These are phyloP conservation scores for Eimeria falciformis DNA, from an alignment of 169 alveolate genomes.

Conservation along the genomic window DNA sequence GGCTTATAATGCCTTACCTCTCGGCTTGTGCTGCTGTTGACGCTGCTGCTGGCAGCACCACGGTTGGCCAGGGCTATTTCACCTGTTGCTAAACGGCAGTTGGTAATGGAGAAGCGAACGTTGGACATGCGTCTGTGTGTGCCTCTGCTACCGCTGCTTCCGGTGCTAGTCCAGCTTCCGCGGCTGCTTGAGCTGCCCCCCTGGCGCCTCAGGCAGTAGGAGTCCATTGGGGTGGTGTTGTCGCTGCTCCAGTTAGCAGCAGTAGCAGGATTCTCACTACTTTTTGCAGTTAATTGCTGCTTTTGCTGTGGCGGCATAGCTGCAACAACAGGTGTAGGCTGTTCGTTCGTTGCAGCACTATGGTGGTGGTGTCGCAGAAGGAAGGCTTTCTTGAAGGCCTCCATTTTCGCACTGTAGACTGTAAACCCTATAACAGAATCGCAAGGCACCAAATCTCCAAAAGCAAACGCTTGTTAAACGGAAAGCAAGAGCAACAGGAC, in stretches of 20 bases:
- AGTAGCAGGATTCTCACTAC: background rate
- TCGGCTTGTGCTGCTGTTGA: slow-evolving; percentile 13
- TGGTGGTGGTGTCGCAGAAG: no score
- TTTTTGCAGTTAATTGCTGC: no score
- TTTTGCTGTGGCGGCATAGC: no score
- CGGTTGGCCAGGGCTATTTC: background rate
- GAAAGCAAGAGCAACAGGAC: no score
- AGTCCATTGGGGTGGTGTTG: background rate
- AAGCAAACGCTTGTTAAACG: no score
- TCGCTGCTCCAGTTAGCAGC: background rate
- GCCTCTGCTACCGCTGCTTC: background rate
- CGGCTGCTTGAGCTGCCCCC: background rate
- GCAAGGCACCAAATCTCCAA: no score
- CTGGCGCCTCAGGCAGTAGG: background rate
- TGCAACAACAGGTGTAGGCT: no score
- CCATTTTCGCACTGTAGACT: no score
- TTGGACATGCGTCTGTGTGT: background rate
- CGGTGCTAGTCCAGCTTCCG: background rate
- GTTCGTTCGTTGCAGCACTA: no score
- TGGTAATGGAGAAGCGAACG: slow-evolving; percentile 32
- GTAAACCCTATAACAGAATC: no score
- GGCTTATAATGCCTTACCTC: background rate
- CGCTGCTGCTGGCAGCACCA: background rate
- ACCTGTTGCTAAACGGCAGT: background rate
- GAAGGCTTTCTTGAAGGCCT: no score